These are phyloP conservation scores for Microsporum audouinii DNA, from an alignment of 2,329 filamentous ascomycete species.

Conservation along the genomic window DNA sequence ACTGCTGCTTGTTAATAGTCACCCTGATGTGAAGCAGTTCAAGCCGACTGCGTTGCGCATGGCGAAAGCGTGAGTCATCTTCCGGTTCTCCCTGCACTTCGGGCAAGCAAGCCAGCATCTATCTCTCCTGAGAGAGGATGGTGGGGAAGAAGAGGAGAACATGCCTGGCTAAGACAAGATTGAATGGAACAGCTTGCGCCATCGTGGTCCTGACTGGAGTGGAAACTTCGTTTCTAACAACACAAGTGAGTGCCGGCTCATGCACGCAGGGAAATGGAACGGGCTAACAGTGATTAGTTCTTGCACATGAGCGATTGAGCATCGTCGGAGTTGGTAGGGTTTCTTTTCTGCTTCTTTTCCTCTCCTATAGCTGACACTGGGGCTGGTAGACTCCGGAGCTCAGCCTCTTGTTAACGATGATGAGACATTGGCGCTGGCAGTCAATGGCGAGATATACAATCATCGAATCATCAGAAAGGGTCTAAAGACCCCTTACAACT, in stretches of 20 bases:
- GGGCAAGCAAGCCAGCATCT: background rate
- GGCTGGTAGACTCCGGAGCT: constrained; percentile 66
- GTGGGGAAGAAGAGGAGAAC: background rate
- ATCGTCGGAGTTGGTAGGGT: constrained; percentile 86
- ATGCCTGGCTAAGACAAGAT: background rate
- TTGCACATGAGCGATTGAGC: constrained; percentile 93
- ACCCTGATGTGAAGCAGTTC: constrained; percentile 91
- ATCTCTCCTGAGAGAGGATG: background rate
- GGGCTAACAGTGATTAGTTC: constrained; percentile 46
- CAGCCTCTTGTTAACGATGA: constrained; percentile 92
- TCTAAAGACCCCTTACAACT: constrained; percentile 74
- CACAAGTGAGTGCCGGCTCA: constrained; percentile 57
- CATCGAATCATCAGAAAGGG: constrained; percentile 86
- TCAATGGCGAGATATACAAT: constrained; percentile 99
- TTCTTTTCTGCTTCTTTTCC: constrained; percentile 12
- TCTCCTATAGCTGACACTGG: constrained; percentile 3
- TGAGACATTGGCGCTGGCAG: constrained; percentile 74
- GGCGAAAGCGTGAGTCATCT: constrained; percentile 69
- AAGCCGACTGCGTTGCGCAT: constrained; percentile 89
- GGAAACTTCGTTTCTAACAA: constrained; percentile 82
- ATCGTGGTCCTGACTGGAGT: constrained; percentile 98
- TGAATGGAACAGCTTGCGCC: constrained; percentile 58
- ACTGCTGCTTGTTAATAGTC: constrained; percentile 34
- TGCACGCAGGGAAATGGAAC: background rate
- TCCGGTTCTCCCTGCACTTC: background rate